phyloP scores from a whole-genome alignment of 495 filamentous ascomycete species.

The Hyaloscypha variabilis region DNA sequence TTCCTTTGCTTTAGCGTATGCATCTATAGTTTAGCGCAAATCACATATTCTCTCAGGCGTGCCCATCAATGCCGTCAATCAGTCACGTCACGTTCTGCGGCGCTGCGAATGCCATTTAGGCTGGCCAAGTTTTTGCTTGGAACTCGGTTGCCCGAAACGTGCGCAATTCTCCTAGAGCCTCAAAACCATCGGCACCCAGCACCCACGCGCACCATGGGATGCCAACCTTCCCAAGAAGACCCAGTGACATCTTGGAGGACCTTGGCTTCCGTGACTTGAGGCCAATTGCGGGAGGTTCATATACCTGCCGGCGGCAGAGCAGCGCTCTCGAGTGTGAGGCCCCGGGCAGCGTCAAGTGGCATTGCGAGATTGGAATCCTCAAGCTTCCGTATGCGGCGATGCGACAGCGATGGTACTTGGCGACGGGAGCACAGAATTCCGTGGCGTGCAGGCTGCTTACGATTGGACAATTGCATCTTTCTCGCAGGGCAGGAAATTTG shows the following conservation, averaged over 20 bases:
- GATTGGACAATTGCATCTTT: not conserved
- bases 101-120: not conserved
- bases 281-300: not conserved
- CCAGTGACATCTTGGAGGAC: not conserved
- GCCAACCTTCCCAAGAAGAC: not conserved
- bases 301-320: not conserved
- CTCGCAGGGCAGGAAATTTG: not conserved
- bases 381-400: not conserved
- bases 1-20: conserved; percentile 36
- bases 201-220: not conserved
- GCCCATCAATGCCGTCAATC: conserved; percentile 13
- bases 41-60: conserved; percentile 24
- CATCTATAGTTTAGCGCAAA: conserved; percentile 32
- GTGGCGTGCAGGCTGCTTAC: not conserved
- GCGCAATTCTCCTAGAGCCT: not conserved
- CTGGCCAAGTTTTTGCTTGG: not conserved
- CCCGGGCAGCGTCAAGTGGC: not conserved
- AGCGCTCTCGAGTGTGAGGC: not conserved
- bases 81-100: not conserved
- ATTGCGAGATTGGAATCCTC: not conserved
- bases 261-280: not conserved
- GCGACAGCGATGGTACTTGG: not conserved
- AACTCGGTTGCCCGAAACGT: not conserved
- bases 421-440: not conserved
- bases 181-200: not conserved